Base-by-base conservation (phyloP, 1,284 basidiomycete genomes). In the Sporisorium graminicola region DNA sequence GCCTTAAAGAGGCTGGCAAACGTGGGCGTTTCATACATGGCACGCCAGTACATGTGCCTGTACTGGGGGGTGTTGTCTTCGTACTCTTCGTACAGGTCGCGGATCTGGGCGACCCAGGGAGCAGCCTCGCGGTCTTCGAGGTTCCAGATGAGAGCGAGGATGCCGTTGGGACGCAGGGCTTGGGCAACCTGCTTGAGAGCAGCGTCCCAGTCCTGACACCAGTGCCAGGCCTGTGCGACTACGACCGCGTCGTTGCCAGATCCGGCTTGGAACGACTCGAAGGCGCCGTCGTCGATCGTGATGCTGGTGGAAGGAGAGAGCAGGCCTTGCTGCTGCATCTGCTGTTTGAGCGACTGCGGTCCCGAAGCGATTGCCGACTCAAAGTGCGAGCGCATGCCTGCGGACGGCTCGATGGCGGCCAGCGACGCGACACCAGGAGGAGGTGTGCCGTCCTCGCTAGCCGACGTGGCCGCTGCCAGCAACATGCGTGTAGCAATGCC, bases 211-310 rank as follows among this genome's bases (percentile, higher is more conserved):
- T 83, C 68, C n/a, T 69, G 66, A 46, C 78, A 81, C 82, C 82
- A 84, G 58, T 84, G 82, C 74, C 75, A 84, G 2, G 82, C 82
- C 54, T 82, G 80, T 0, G 82, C 82, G 6, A 81, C 77, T 1
- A 83, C 68, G 10, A 82, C 80, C n/a, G 74, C 62, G 33, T 83
- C 82, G 22, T 72, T 78, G 5, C 27, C 61, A 5, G 46, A 16
- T 5, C 73, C 76, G 0, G 73, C 80, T 3, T 77, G 62, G 58
- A 79, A 79, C 10, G 58, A 50, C 50, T 83, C 79, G 46, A 83
- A 83, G 1, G 74, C 65, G 16, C 80, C 82, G 16, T 82, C 79
- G n/a, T 70, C 62, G 35, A 75, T 40, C 2, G 55, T 35, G 49
- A 83, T 74, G 26, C 63, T 54, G 10, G 64, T 54, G 2, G 65